A percentile compares a stretch with the other conserved stretches of the same genome.
These are phyloP conservation scores for Penicillium griseofulvum DNA, from an alignment of 2,329 filamentous ascomycete genomes.

Conservation along the genomic window DNA sequence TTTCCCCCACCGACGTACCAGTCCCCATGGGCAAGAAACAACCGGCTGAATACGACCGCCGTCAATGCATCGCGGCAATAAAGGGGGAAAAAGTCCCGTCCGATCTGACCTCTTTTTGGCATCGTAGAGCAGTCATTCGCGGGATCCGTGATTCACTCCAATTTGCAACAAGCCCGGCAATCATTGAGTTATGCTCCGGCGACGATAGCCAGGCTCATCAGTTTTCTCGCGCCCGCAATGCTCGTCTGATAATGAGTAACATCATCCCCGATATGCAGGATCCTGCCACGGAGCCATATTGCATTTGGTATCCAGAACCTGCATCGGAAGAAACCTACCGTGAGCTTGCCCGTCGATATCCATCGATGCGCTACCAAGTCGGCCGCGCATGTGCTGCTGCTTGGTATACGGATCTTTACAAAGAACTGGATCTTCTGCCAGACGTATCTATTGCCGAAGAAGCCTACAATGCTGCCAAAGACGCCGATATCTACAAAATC, in stretches of 20 bases:
- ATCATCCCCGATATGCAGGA: conserved; percentile 28
- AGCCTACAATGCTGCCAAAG: neutral
- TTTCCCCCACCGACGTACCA: neutral
- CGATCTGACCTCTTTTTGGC: conserved; percentile 7
- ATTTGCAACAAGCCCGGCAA: conserved; percentile 13
- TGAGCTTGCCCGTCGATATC: conserved; percentile 30
- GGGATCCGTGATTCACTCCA: conserved; percentile 12
- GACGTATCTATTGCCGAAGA: conserved; percentile 1
- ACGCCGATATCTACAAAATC: neutral
- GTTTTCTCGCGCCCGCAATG: conserved; percentile 14
- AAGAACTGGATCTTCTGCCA: conserved; percentile 1
- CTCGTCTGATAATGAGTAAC: conserved; percentile 20
- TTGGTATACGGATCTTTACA: conserved; percentile 18
- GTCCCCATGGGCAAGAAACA: neutral
- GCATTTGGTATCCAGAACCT: conserved; percentile 44
- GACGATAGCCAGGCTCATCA: conserved; percentile 8
- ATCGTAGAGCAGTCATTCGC: conserved; percentile 10
- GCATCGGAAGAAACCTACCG: conserved; percentile 40
- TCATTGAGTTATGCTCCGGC: conserved; percentile 13
- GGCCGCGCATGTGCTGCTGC: conserved; percentile 22
- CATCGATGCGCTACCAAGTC: conserved; percentile 21
- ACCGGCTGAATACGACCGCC: too few relatives aligned
- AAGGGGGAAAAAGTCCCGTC: too few relatives aligned
- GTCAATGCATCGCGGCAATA: too few relatives aligned
- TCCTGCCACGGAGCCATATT: conserved; percentile 36